phyloP scores from a whole-genome alignment of 1,284 basidiomycete species.

The Stygiomarasmius scandens region DNA sequence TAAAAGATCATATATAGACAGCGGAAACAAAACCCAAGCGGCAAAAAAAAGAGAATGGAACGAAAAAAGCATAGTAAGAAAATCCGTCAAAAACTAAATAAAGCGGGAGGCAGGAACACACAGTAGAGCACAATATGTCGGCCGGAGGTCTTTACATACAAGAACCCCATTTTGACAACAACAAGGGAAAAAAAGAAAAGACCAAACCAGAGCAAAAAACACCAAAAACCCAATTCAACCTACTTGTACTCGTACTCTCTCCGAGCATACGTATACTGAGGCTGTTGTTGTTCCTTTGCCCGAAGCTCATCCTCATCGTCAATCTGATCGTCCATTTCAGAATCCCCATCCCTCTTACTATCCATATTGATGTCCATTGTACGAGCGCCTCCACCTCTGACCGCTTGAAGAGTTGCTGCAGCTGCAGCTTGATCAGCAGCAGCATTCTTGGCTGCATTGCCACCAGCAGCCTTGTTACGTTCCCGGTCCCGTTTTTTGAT shows the following conservation, averaged over 20 bases:
- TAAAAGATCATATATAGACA: background rate
- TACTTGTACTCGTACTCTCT: background rate
- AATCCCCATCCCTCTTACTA: conserved; percentile 1
- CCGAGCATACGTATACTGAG: background rate
- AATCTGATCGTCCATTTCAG: background rate
- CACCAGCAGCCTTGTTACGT: conserved; percentile 5
- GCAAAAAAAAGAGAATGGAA: background rate
- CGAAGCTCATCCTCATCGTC: background rate
- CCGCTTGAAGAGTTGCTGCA: background rate
- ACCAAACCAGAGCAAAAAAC: background rate
- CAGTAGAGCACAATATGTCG: background rate
- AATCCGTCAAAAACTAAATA: background rate
- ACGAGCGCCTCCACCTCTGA: background rate
- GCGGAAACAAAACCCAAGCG: background rate
- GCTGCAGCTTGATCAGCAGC: background rate
- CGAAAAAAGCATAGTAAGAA: background rate
- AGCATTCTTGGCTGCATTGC: background rate
- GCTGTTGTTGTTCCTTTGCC: background rate
- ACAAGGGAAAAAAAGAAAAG: too few species aligned
- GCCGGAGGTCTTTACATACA: too few species aligned
- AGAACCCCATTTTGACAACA: background rate
- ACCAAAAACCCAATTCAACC: background rate
- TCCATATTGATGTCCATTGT: background rate
- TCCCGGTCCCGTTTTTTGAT: conserved; percentile 46
- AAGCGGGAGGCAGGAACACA: background rate